Base-by-base conservation (phyloP, 495 filamentous ascomycete species). In the Hypoxylon crocopeplum region DNA sequence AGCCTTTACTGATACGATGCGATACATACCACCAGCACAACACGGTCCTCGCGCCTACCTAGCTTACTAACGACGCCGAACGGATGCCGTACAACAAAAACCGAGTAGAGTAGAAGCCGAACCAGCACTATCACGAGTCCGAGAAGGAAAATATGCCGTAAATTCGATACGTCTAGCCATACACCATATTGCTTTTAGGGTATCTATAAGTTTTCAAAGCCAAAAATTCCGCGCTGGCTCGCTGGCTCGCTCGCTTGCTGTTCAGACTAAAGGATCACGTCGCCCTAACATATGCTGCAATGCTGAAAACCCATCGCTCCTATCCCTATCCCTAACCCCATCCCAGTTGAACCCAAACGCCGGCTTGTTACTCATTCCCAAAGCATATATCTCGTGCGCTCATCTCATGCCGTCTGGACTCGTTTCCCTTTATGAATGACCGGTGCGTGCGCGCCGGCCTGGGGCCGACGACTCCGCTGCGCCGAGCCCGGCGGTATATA, bases 351-450 rank as follows among this genome's bases (percentile, higher is more conserved):
- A n/a, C n/a, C 42, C 19, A 12, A 58, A 56, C 60, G 53, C 54
- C 60, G 21, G 24, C n/a, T 29, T 16, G 10, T 13, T 30, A 47
- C 13, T n/a, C n/a, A n/a, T n/a, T n/a, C n/a, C 45, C 7, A 7
- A 19, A 21, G 0, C 48, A 40, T 51, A 29, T 40, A 0, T 21
- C 7, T 38, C 25, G 34, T 27, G 12, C 11, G 37, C 32, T 64
- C 61, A 64, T 56, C 32, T 64, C 61, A 64, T 56, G 45, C 34
- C 21, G 50, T 64, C 25, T 50, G 46, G 41, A 59, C 27, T 50
- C 61, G 55, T 50, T 40, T 47, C 32, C 55, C 39, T 21, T 59
- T 64, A 17, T 36, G 50, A 30, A 42, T 38, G 17, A 32, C 19
- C 37, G 33, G 6, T 20, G 42, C 45, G 7, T 29, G 33, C 32